Evolutionary conservation across 1,284 basidiomycete genomes (phyloP).

Genomic region (Leccinum proliferum): DNA sequence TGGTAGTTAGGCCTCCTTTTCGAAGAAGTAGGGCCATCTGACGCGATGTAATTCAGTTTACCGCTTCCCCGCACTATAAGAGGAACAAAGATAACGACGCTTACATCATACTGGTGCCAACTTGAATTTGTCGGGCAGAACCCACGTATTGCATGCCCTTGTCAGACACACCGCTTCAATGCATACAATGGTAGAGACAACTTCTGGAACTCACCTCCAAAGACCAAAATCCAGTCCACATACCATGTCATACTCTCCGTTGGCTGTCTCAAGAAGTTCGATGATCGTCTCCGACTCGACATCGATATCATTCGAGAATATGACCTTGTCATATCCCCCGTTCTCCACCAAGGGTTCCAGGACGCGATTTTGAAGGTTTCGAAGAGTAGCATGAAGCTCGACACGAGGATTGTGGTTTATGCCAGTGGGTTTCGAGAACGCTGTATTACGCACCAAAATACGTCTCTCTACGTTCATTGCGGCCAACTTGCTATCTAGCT

Average conservation of each 20-base stretch:
- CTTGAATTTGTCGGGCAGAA: conserved; percentile 19
- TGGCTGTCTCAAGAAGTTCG: conserved; percentile 42
- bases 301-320: conserved; percentile 52
- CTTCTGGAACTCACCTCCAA: conserved; percentile 24
- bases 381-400: conserved; percentile 37
- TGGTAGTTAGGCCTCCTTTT: conserved; percentile 25
- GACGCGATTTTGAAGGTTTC: conserved; percentile 33
- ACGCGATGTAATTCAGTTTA: not conserved
- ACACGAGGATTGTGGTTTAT: conserved; percentile 29
- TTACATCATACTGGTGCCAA: conserved; percentile 14
- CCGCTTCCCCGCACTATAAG: not conserved
- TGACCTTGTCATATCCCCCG: conserved; percentile 37
- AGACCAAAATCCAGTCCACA: conserved; percentile 48
- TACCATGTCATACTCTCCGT: conserved; percentile 47
- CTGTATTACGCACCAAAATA: conserved; percentile 12
- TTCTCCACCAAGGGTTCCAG: conserved; percentile 37
- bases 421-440: conserved; percentile 10
- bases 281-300: conserved; percentile 41
- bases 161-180: not conserved
- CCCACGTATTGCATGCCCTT: conserved; percentile 23
- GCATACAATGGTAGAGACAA: not conserved
- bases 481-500: conserved; percentile 9
- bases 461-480: conserved; percentile 14
- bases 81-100: not conserved
- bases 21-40: conserved; percentile 51